Conservation (phyloP, 2,329 filamentous ascomycete species). For the Talaromyces sp. region DNA sequence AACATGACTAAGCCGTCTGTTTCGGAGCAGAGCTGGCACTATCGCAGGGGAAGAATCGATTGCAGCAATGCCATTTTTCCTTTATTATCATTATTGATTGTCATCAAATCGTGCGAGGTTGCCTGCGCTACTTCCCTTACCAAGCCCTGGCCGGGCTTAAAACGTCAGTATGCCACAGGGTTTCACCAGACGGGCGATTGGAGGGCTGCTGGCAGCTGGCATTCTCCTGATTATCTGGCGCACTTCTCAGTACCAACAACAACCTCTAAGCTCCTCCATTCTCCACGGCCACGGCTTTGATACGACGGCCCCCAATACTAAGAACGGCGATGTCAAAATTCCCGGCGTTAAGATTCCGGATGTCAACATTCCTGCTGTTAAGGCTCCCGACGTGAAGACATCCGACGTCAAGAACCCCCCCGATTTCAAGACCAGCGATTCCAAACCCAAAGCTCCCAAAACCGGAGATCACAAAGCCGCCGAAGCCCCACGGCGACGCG, state of each 20-base stretch:
- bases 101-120: not conserved
- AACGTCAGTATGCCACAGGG: constrained; percentile 9
- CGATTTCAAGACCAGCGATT: not conserved
- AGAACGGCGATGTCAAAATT: not conserved
- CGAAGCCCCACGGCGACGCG: not conserved
- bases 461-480: not conserved
- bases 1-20: not conserved
- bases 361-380: not conserved
- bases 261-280: not conserved
- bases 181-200: constrained; percentile 12
- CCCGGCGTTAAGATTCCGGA: not conserved
- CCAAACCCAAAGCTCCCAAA: not conserved
- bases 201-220: constrained; percentile 9
- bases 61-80: not conserved
- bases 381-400: not conserved
- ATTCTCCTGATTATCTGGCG: constrained; percentile 10
- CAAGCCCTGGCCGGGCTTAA: not conserved
- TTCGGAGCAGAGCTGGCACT: not conserved
- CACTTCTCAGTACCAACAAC: not conserved
- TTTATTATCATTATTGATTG: not conserved
- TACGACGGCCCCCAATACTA: not conserved
- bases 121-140: not conserved
- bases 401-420: not conserved
- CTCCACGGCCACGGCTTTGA: not conserved
- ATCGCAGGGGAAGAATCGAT: not conserved